Base-by-base conservation (phyloP, 2,329 filamentous ascomycete genomes). In the Claviceps digitariae region DNA sequence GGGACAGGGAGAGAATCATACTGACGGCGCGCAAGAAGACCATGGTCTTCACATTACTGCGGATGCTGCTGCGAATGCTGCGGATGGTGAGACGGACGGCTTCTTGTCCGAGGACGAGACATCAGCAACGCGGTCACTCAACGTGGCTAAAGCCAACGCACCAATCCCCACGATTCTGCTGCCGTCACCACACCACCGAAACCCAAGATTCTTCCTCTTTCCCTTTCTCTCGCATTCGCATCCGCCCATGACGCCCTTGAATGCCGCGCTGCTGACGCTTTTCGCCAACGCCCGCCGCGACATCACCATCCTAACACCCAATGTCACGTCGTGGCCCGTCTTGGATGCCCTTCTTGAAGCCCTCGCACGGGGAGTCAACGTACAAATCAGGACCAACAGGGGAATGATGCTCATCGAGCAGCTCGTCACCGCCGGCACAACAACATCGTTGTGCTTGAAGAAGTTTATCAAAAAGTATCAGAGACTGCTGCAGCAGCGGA, bases 371-470 rank as follows among this genome's bases (percentile, higher is more conserved):
- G 86, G 87, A 1, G 77, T 93, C 12, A 67, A 84, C 52, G 79
- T 94, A 1, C 72, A 72, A 8, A 76, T 90, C 45, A 72, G 86
- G 7, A 89, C 86, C 0, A 83, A 81, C 58, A 75, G 76, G 55
- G 72, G 73, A 15, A 82, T 90, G 74, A 90, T 90, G 86, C 63
- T 86, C 17, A 68, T 87, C 31, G 88, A 94, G 68, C 88, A 94
- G 64, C 71, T 93, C n/a, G 72, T 88, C 25, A 93, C 87, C 0
- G 83, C 86, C 0, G 84, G 84, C 0, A 90, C 84, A 0, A 87
- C 83, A 0, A 91, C 87, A 0, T 73, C 79, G 0, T 72, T 78
- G 57, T 86, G 83, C 56, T 62, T 93, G 4, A 72, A 69, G 29
- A 74, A 70, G 47, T 71, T 91, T 9, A 72, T 83, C 2, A 74